Evolutionary conservation across 2,329 filamentous ascomycete genomes (phyloP).

Genomic region (Laburnicola sp.): DNA sequence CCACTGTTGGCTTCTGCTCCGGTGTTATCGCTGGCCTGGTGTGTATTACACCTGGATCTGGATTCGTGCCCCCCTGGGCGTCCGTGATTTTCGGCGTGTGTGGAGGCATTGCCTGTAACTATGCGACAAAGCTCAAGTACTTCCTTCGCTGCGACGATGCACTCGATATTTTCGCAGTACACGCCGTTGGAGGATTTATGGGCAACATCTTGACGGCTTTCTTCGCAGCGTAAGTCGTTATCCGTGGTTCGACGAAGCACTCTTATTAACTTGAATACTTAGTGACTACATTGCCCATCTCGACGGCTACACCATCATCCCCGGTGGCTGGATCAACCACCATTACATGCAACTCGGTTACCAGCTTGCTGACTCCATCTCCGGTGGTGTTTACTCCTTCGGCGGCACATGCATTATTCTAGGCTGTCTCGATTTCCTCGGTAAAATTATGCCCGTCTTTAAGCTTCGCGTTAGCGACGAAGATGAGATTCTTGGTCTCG

Average conservation of each 20-base stretch:
- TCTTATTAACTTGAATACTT: conserved; percentile 5
- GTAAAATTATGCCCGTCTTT: conserved; percentile 77
- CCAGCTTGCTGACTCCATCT: conserved; percentile 79
- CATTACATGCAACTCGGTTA: conserved; percentile 83
- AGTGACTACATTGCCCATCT: conserved; percentile 79
- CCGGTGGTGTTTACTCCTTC: conserved; percentile 79
- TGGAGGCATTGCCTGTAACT: conserved; percentile 79
- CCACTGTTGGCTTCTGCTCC: conserved; percentile 89
- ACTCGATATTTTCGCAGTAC: conserved; percentile 72
- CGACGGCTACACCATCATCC: conserved; percentile 68
- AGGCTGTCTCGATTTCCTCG: conserved; percentile 60
- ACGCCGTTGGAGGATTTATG: conserved; percentile 62
- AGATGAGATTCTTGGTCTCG: conserved; percentile 81
- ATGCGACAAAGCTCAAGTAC: conserved; percentile 90
- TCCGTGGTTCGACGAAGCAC: neutral
- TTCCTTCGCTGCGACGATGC: conserved; percentile 79
- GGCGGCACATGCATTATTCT: conserved; percentile 75
- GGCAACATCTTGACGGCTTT: conserved; percentile 67
- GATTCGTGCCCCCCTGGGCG: conserved; percentile 82
- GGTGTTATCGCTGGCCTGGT: conserved; percentile 87
- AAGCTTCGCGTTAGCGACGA: conserved; percentile 74
- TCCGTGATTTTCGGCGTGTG: conserved; percentile 77
- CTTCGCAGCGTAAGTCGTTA: conserved; percentile 68
- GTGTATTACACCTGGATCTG: conserved; percentile 84
- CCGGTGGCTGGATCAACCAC: conserved; percentile 79